phyloP scores from a whole-genome alignment of 2,329 filamentous ascomycete species.

The Lasiodiplodia sp. region DNA sequence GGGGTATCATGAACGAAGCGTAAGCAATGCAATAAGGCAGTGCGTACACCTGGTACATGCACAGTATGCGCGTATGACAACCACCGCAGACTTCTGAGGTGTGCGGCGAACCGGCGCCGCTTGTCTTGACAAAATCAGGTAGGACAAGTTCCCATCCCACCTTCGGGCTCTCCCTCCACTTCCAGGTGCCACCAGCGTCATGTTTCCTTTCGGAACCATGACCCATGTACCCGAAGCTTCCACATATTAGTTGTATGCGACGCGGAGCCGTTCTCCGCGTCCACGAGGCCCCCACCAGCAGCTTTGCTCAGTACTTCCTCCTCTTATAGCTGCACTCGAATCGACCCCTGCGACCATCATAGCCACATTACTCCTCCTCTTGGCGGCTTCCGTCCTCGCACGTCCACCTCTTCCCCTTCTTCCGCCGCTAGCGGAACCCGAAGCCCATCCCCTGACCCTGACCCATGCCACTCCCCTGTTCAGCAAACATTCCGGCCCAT shows the following conservation, averaged over 20 bases:
- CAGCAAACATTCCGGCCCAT: constrained; percentile 49
- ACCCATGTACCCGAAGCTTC: neutral
- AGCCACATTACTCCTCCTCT: neutral
- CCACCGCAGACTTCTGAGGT: constrained; percentile 25
- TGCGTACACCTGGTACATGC: constrained; percentile 29
- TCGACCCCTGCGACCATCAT: neutral
- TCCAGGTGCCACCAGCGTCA: neutral
- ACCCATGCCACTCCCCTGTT: constrained; percentile 42
- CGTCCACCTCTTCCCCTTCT: neutral
- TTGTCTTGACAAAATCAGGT: constrained; percentile 24
- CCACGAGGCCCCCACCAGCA: neutral
- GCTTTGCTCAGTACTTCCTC: neutral
- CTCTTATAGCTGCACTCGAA: neutral
- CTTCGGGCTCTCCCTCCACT: constrained; percentile 2
- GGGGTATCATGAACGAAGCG: constrained; percentile 29
- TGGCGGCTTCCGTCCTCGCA: neutral
- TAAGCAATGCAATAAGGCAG: constrained; percentile 29
- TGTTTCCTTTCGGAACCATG: neutral
- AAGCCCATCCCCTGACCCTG: constrained; percentile 28
- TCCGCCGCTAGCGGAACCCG: constrained; percentile 4
- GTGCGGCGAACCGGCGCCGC: constrained; percentile 27
- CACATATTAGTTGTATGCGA: neutral
- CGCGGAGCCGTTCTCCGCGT: neutral
- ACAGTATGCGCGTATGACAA: constrained; percentile 29
- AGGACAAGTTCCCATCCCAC: constrained; percentile 11